A percentile compares a stretch with the other conserved stretches of the same genome.
Evolutionary conservation across 2,329 filamentous ascomycete genomes (phyloP).

Genomic region (Incumbomyces lentus): DNA sequence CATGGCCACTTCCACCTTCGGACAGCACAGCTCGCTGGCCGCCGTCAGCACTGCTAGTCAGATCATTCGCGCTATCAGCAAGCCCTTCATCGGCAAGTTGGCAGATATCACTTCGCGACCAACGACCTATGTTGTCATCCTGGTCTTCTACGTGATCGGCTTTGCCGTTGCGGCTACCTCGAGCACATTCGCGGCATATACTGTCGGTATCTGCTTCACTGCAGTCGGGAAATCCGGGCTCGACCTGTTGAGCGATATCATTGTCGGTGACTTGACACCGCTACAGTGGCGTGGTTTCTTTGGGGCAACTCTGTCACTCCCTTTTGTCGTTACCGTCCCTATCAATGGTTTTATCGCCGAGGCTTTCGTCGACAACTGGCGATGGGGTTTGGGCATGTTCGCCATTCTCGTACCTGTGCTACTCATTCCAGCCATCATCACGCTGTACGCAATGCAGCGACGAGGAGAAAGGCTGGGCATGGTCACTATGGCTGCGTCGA

Average conservation of each 20-base stretch:
- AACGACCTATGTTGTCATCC: constrained; percentile 12
- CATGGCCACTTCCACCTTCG: constrained; percentile 19
- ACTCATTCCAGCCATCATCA: constrained; percentile 39
- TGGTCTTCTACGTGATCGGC: constrained; percentile 21
- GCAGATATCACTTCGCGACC: constrained; percentile 22
- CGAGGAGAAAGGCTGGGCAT: constrained; percentile 11
- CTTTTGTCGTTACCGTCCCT: constrained; percentile 32
- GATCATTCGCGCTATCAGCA: constrained; percentile 20
- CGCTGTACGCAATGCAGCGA: constrained; percentile 21
- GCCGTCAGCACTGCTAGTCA: constrained; percentile 15
- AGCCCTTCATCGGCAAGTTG: constrained; percentile 21
- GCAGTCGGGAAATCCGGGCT: constrained; percentile 24
- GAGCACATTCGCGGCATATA: constrained; percentile 19
- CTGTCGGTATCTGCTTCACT: constrained; percentile 22
- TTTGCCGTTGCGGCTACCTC: constrained; percentile 16
- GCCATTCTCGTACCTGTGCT: constrained; percentile 52
- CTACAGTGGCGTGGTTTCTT: constrained; percentile 25
- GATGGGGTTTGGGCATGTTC: constrained; percentile 59
- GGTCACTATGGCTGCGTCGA: constrained; percentile 8
- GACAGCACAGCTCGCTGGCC: constrained; percentile 15
- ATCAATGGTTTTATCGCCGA: constrained; percentile 36
- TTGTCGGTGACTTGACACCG: constrained; percentile 23
- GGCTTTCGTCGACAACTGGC: constrained; percentile 42
- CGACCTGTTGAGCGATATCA: constrained; percentile 23
- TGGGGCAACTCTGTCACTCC: constrained; percentile 16